Evolutionary conservation across 768 basidiomycete species (phyloP), one percentile per base, ranked within the genome.

Genomic region (Hortiboletus flavorubellus): DNA sequence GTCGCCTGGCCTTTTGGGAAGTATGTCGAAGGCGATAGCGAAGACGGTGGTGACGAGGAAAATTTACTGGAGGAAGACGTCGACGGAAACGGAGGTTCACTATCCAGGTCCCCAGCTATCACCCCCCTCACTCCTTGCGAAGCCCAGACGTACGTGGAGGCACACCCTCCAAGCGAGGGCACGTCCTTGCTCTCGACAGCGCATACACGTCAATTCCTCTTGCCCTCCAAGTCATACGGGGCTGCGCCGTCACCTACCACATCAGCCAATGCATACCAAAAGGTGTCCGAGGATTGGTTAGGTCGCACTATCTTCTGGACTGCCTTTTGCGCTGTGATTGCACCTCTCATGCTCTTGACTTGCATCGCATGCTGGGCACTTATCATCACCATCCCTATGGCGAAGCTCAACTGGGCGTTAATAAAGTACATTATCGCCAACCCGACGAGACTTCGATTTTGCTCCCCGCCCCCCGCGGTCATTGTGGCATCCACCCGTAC

Each of bases 1-100:
- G 81, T 98, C 50, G 83, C 84, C 21, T 98, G 97, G 97, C 97
- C 97, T 2, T 99, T 99, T 67, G 95, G 97, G 18, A 98, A 98
- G 72, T 99, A 98, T 68, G 92, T 99, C 46, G 94, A 98, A 70
- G 92, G 93, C 11, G 86, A 86, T 56, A 68, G 75, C 23, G 75
- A 76, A 37, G 70, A 76, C 4, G 66, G 65, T 10, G 76, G 70
- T 9, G 80, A 78, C 26, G 72, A 79, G 35, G 74, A 74, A 40
- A 75, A 66, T 15, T 75, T 65, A 10, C 58, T 49, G 37, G 66
- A 64, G 10, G 65, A 64, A 46, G 49, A 39, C 37, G 38, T 55
- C 23, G 58, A 67, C 14, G 57, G 55, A 11, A 58, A 49, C 29
- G 59, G 63, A 44, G 56, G 62, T 15, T 68, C 77, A n/a, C 65